Conservation (phyloP, 1,284 basidiomycete genomes). For the Testicularia cyperi region DNA sequence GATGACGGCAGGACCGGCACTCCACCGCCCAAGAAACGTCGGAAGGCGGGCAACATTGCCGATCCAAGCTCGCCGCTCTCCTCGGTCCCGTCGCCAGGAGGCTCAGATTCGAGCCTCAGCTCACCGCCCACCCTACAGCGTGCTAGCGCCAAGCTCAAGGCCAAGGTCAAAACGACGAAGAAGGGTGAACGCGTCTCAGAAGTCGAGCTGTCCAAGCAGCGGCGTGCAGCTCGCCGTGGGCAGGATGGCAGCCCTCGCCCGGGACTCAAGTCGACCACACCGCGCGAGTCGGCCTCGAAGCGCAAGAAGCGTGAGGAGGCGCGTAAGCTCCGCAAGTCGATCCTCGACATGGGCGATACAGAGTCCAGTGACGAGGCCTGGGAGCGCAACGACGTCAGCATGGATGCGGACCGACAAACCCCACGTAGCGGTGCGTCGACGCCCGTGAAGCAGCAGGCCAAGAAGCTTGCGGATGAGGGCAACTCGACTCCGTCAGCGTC, state of each 20-base stretch:
- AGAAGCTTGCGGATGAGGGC: no score
- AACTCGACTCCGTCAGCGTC: no score
- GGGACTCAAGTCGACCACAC: background rate
- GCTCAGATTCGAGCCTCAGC: slow-evolving; percentile 11
- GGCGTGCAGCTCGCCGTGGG: slow-evolving; percentile 14
- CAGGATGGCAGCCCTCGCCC: slow-evolving; percentile 9
- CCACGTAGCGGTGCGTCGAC: no score
- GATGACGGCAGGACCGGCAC: slow-evolving; percentile 5
- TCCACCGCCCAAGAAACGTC: slow-evolving; percentile 31
- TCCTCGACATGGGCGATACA: slow-evolving; percentile 33
- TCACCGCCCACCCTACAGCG: slow-evolving; percentile 17
- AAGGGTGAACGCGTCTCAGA: slow-evolving; percentile 18
- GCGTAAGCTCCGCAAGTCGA: slow-evolving; percentile 27
- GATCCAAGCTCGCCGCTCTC: slow-evolving; percentile 39
- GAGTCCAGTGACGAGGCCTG: slow-evolving; percentile 32
- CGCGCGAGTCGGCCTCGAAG: slow-evolving; percentile 24
- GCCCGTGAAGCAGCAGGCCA: no score
- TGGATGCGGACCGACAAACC: no score
- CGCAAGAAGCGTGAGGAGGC: slow-evolving; percentile 22
- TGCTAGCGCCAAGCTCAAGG: slow-evolving; percentile 16
- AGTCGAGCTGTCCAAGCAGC: slow-evolving; percentile 27
- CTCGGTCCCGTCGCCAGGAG: slow-evolving; percentile 29
- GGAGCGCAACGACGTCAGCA: slow-evolving; percentile 4
- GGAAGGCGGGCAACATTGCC: slow-evolving; percentile 32
- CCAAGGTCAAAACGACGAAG: no score